A percentile compares a stretch with the other conserved stretches of the same genome.
phyloP scores from a whole-genome alignment of 192 early-diverging fungal genomes.

The Linnemannia exigua region DNA sequence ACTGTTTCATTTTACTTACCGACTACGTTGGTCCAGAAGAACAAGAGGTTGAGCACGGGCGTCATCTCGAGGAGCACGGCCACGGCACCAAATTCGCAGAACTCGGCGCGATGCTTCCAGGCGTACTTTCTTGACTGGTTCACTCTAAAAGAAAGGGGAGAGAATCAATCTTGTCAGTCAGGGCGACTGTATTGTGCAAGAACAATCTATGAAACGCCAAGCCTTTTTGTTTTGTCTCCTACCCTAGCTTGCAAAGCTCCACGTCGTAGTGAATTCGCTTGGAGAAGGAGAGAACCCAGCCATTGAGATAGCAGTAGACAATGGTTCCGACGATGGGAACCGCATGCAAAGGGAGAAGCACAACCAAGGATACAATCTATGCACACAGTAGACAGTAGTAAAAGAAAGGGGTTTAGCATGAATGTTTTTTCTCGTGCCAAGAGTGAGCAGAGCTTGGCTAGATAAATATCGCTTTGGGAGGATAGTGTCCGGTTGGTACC shows the following conservation, averaged over 20 bases:
- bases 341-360: conserved; percentile 72
- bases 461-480: conserved; percentile 20
- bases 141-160: conserved; percentile 18
- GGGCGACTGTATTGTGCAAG: too few relatives aligned
- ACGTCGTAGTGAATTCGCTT: conserved; percentile 66
- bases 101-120: conserved; percentile 57
- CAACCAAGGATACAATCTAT: conserved; percentile 64
- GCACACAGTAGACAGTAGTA: neutral
- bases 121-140: conserved; percentile 62
- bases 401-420: neutral
- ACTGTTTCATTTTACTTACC: conserved; percentile 36
- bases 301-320: conserved; percentile 69
- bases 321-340: conserved; percentile 70
- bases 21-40: conserved; percentile 80
- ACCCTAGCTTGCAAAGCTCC: conserved; percentile 60
- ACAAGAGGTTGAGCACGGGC: conserved; percentile 71
- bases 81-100: conserved; percentile 62
- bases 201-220: neutral
- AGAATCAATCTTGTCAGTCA: neutral
- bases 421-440: neutral
- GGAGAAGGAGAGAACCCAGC: conserved; percentile 66
- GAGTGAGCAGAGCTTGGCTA: conserved; percentile 33
- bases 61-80: conserved; percentile 74
- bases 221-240: neutral
- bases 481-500: conserved; percentile 28